phyloP scores from a whole-genome alignment of 2,329 filamentous ascomycete species.

The Cladosporium colombiae region DNA sequence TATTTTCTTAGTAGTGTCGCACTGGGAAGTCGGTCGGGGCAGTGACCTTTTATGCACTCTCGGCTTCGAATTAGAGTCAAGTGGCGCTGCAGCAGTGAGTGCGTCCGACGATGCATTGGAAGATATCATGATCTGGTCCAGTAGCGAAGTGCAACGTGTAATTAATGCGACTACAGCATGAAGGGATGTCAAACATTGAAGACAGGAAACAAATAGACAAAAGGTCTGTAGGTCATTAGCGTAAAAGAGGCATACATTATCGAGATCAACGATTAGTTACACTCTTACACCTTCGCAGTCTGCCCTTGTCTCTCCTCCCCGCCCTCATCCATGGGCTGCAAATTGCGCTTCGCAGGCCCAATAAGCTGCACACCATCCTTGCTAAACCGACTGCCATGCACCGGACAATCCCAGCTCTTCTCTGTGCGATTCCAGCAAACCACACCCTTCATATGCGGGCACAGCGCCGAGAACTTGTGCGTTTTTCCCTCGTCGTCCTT shows the following conservation, averaged over 20 bases:
- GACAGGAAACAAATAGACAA: neutral
- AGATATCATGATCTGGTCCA: neutral
- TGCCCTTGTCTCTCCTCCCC: conserved; percentile 31
- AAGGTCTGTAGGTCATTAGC: neutral
- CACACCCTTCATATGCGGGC: conserved; percentile 58
- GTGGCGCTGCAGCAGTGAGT: neutral
- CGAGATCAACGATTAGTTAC: neutral
- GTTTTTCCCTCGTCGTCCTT: conserved; percentile 57
- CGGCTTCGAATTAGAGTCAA: neutral
- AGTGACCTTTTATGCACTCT: neutral
- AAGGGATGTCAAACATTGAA: neutral
- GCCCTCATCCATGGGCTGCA: conserved; percentile 37
- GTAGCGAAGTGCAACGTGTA: neutral
- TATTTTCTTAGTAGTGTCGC: neutral
- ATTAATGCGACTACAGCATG: neutral
- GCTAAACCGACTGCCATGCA: conserved; percentile 47
- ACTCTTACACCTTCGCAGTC: conserved; percentile 28
- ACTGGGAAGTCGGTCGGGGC: neutral
- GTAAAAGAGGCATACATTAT: neutral
- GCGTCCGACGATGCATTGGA: neutral
- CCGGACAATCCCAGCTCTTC: conserved; percentile 58
- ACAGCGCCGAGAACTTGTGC: conserved; percentile 55
- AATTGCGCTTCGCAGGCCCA: conserved; percentile 43
- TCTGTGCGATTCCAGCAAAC: conserved; percentile 58
- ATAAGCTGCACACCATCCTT: conserved; percentile 45